Percentiles rank a stretch among this genome's conserved stretches.
These are phyloP conservation scores for Prunella vulgaris DNA, from an alignment of 257 asterid species.

Conservation along the genomic window DNA sequence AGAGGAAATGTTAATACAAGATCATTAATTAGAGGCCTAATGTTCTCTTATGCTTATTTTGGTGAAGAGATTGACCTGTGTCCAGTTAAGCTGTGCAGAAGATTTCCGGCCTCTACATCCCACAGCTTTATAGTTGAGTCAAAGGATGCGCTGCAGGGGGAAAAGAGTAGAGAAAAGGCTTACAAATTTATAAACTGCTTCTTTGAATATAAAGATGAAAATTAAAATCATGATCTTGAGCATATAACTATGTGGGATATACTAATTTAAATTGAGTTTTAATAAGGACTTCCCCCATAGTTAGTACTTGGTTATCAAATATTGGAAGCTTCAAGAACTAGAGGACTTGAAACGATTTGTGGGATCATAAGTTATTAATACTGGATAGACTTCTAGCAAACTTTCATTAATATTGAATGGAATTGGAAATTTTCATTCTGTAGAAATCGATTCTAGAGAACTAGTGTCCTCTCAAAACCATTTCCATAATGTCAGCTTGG, in stretches of 20 bases:
- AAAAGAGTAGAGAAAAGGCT: conserved; percentile 1
- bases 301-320: too few relatives aligned
- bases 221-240: not conserved
- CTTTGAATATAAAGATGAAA: not conserved
- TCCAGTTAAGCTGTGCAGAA: conserved; percentile 75
- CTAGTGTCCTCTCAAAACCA: not conserved
- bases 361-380: not conserved
- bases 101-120: conserved; percentile 69
- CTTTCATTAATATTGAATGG: not conserved
- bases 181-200: not conserved
- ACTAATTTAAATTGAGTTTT: too few relatives aligned
- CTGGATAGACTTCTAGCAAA: not conserved
- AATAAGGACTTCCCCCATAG: too few relatives aligned
- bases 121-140: conserved; percentile 96
- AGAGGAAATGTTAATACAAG: not conserved
- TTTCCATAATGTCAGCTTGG: not conserved
- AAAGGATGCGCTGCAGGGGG: conserved; percentile 73
- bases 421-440: not conserved
- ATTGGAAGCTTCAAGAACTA: not conserved
- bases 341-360: not conserved
- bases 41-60: not conserved
- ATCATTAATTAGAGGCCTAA: not conserved
- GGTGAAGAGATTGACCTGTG: conserved; percentile 50
- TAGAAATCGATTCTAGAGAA: not conserved
- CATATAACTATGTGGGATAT: too few relatives aligned